A percentile compares a stretch with the other conserved stretches of the same genome.
These are phyloP conservation scores for Polysphondylium violaceum DNA, from an alignment of 78 protist species.

Conservation along the genomic window DNA sequence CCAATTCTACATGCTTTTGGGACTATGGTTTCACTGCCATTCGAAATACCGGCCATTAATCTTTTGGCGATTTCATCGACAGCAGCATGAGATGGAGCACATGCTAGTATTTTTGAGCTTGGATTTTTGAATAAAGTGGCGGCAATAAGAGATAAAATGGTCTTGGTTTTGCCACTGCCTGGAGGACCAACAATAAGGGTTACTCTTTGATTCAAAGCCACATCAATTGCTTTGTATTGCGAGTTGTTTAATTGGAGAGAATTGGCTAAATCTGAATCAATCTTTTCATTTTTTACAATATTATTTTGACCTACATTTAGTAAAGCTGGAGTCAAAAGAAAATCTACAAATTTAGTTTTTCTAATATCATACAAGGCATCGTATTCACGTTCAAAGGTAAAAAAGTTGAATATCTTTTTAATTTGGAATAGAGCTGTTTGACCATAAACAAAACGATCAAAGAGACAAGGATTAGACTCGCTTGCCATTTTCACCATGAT, in stretches of 20 bases:
- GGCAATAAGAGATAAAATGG: slow-evolving; percentile 8
- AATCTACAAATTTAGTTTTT: background rate
- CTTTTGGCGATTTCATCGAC: slow-evolving; percentile 87
- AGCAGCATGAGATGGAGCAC: slow-evolving; percentile 83
- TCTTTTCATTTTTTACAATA: background rate
- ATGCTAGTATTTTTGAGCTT: slow-evolving; percentile 4
- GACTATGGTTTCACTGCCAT: too few relatives aligned
- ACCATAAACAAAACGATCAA: too few relatives aligned
- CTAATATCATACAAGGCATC: slow-evolving; percentile 2
- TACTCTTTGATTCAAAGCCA: background rate
- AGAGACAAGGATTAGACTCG: too few relatives aligned
- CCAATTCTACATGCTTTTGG: slow-evolving; percentile 34
- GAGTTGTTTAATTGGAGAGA: background rate
- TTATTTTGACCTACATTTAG: background rate
- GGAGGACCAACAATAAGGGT: slow-evolving; percentile 69
- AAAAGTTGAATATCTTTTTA: slow-evolving; percentile 13
- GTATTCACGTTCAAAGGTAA: slow-evolving; percentile 38
- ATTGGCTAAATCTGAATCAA: background rate
- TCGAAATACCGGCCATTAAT: too few relatives aligned
- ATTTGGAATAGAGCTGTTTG: background rate
- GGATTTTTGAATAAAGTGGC: background rate
- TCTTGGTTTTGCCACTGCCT: slow-evolving; percentile 61
- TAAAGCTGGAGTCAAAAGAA: slow-evolving; percentile 2
- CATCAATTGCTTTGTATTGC: slow-evolving; percentile 14
- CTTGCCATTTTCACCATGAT: too few relatives aligned